phyloP scores from a whole-genome alignment of 805 yeast species.

The Kregervanrija fluxuum region DNA sequence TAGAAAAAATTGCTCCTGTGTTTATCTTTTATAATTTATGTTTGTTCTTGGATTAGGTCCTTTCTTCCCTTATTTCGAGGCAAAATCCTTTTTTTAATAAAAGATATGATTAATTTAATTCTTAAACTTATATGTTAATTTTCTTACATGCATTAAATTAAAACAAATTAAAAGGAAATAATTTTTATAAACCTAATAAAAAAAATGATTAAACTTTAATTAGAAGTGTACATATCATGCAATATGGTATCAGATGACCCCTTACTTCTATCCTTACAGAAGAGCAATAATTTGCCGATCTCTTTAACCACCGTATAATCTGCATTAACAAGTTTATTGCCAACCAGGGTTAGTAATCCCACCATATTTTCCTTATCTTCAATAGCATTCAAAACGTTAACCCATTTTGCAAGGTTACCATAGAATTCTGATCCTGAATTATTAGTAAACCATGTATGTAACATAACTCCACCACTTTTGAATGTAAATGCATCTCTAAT shows the following conservation, averaged over 20 bases:
- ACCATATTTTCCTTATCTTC: conserved; percentile 41
- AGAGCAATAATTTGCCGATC: conserved; percentile 42
- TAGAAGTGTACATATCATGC: conserved; percentile 39
- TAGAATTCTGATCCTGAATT: conserved; percentile 33
- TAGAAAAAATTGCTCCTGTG: not conserved
- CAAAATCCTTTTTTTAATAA: no score
- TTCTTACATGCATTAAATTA: no score
- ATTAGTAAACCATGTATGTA: conserved; percentile 28
- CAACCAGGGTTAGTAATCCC: conserved; percentile 46
- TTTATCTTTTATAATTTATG: no score
- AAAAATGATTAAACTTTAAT: not conserved
- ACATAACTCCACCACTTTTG: conserved; percentile 25
- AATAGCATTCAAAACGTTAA: conserved; percentile 32
- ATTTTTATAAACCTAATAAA: no score
- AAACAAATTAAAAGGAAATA: no score
- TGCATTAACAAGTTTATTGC: conserved; percentile 32
- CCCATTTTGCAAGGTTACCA: conserved; percentile 34
- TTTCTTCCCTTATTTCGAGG: no score
- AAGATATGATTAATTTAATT: no score
- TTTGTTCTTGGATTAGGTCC: no score
- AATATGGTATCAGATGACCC: conserved; percentile 42
- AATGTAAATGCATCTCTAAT: conserved; percentile 36
- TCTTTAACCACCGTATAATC: conserved; percentile 56
- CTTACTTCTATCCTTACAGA: conserved; percentile 47
- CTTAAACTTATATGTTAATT: no score